Conservation (phyloP, 306 rosid species). For the Macrotyloma uniflorum region DNA sequence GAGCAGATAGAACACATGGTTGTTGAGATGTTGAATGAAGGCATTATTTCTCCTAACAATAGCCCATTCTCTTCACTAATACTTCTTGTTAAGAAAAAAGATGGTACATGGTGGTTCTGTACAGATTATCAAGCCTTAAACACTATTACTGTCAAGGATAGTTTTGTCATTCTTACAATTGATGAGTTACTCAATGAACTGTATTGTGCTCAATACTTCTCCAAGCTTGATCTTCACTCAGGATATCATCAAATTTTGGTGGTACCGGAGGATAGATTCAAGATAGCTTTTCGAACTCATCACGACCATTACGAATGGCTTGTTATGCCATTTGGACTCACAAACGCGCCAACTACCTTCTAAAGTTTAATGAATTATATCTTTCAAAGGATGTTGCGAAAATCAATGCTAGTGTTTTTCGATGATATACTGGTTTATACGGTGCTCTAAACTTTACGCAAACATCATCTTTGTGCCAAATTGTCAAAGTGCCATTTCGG, state of each 20-base stretch:
- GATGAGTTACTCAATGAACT: not conserved
- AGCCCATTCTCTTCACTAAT: too few species aligned
- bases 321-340: not conserved
- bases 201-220: not conserved
- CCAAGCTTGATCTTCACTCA: not conserved
- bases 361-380: not conserved
- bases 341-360: not conserved
- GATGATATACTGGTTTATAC: not conserved
- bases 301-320: not conserved
- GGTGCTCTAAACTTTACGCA: not conserved
- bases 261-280: not conserved
- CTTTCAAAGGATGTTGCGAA: not conserved
- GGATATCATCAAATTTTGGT: not conserved
- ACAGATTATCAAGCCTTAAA: not conserved
- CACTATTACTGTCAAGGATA: not conserved
- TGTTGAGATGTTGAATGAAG: not conserved
- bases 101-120: too few species aligned
- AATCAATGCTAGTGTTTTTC: not conserved
- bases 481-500: not conserved
- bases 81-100: too few species aligned
- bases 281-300: not conserved
- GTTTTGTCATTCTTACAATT: not conserved
- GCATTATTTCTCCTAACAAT: too few species aligned
- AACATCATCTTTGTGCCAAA: not conserved
- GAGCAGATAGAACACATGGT: too few species aligned